Base-by-base conservation (phyloP, 768 basidiomycete genomes). In the Rhizopogon sp. region DNA sequence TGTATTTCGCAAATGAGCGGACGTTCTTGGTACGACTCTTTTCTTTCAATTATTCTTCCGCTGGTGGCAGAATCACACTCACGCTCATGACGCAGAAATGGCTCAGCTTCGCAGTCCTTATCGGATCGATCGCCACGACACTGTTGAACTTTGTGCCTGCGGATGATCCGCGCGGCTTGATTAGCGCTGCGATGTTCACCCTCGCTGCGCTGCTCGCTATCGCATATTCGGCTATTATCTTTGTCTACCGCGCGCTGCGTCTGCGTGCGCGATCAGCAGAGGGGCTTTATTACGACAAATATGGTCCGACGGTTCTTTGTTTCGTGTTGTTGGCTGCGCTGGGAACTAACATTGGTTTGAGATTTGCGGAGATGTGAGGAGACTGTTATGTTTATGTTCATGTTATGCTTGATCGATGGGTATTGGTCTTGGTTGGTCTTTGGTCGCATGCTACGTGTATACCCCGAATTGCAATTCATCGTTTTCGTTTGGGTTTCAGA, bases 1-100 rank as follows among this genome's bases (percentile, higher is more conserved):
- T 97, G 3, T 96, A 95, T 66, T 99, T 98, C 68, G 97, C 97
- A 6, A 86, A 88, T 39, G 95, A 98, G 71, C 79, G 96, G 57
- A 98, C 95, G 13, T 96, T 94, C 79, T 69, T 95, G 72, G 93
- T 91, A 68, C 72, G 92, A 77, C 25, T 55, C 43, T 44, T 1
- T 53, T 25, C 3, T 8, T 31, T 33, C 6, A 20, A 8, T 10
- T 28, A 16, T 37, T 29, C 14, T 10, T 42, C 42, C 37, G 10
- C 5, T 8, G 43, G 14, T 49, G 11, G 4, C 25, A 25, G 5
- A 4, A 25, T 25, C 25, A 25, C 25, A 25, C 9, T 17, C 29
- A 54, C 49, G 41, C 28, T 17, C 14, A 37, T 40, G 49, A 56
- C 37, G 31, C 68, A 95, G 90, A 90, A 86, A 82, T 96, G 93